Conservation (phyloP, 2,329 filamentous ascomycete species). For the Ophiostoma fasciatum region DNA sequence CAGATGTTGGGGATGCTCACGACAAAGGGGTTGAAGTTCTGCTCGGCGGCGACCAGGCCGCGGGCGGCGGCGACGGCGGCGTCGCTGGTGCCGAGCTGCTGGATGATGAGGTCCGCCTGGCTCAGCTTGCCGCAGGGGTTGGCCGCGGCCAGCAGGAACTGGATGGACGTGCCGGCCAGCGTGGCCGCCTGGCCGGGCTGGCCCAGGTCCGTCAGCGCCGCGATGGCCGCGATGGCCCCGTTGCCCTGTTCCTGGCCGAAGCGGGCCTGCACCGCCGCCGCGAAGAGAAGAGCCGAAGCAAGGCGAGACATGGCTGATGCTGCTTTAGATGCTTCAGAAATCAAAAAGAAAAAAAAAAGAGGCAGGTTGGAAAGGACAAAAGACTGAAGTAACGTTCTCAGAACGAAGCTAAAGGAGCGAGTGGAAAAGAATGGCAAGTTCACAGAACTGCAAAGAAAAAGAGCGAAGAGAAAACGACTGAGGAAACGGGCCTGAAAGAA, state of each 20-base stretch:
- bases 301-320: slow-evolving; percentile 15
- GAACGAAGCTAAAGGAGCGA: slow-evolving; percentile 4
- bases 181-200: slow-evolving; percentile 44
- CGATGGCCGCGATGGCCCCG: slow-evolving; percentile 35
- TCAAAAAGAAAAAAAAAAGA: neutral
- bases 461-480: neutral
- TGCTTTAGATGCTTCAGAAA: neutral
- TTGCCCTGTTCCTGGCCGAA: slow-evolving; percentile 47
- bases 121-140: slow-evolving; percentile 29
- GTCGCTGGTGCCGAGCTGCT: slow-evolving; percentile 41
- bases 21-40: slow-evolving; percentile 32
- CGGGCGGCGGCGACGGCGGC: slow-evolving; percentile 45
- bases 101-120: slow-evolving; percentile 49
- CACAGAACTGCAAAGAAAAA: slow-evolving; percentile 11
- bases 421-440: slow-evolving; percentile 6
- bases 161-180: slow-evolving; percentile 44
- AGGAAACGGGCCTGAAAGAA: neutral
- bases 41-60: slow-evolving; percentile 13
- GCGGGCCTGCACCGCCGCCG: slow-evolving; percentile 24
- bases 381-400: slow-evolving; percentile 6
- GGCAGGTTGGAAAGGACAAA: neutral
- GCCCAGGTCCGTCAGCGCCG: slow-evolving; percentile 36
- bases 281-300: slow-evolving; percentile 21
- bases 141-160: slow-evolving; percentile 45
- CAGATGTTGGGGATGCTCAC: slow-evolving; percentile 47